phyloP scores from a whole-genome alignment of 495 filamentous ascomycete genomes.

The Aspergillus affinis region DNA sequence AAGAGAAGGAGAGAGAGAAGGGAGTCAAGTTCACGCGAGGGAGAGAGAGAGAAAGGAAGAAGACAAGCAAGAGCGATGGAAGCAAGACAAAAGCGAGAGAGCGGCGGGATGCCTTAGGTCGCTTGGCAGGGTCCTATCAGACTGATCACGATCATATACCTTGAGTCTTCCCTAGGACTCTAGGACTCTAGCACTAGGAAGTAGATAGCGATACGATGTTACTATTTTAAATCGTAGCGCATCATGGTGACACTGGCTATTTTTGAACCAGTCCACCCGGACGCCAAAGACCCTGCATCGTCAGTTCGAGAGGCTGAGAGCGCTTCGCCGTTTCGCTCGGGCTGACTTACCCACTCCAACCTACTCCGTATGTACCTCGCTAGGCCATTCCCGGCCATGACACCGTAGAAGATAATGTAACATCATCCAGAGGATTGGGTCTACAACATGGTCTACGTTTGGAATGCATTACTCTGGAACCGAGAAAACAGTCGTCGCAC shows the following conservation, averaged over 20 bases:
- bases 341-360: no score
- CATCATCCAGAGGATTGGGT: not conserved
- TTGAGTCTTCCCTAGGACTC: no score
- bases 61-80: not conserved
- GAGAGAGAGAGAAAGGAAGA: not conserved
- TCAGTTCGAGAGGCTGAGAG: no score
- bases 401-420: not conserved
- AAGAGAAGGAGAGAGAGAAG: not conserved
- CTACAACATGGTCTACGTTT: conserved; percentile 5
- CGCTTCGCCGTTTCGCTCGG: not conserved
- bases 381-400: not conserved
- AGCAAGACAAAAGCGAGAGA: not conserved
- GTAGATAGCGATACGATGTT: no score
- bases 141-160: no score
- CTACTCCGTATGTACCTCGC: no score
- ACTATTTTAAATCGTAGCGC: not conserved
- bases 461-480: conserved; percentile 13
- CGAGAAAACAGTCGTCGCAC: conserved; percentile 40
- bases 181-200: no score
- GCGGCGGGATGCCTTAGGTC: not conserved
- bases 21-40: not conserved
- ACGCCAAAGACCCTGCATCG: not conserved
- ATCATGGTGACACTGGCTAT: not conserved
- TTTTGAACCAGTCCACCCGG: not conserved
- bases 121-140: not conserved